phyloP scores from a whole-genome alignment of 1,284 basidiomycete genomes.

The Trichosporon sp. region DNA sequence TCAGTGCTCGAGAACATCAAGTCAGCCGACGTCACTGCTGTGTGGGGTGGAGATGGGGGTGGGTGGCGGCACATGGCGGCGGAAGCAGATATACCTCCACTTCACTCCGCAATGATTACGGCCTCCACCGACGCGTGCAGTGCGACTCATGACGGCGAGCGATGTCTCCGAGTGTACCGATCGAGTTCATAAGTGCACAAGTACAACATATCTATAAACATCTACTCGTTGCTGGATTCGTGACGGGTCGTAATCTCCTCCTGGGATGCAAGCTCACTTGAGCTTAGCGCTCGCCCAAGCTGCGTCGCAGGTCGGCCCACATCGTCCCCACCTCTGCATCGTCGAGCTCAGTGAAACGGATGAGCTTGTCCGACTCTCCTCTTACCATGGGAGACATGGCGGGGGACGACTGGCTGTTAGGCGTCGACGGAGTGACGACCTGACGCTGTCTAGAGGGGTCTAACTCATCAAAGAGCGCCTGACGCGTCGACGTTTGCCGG shows the following conservation, averaged over 20 bases:
- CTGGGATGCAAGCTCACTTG: background rate
- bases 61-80: background rate
- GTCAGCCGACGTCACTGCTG: background rate
- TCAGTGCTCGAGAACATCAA: background rate
- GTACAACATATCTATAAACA: slow-evolving; percentile 10
- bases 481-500: slow-evolving; percentile 37
- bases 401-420: background rate
- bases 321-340: slow-evolving; percentile 25
- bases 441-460: slow-evolving; percentile 20
- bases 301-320: slow-evolving; percentile 32
- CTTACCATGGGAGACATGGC: background rate
- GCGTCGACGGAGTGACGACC: slow-evolving; percentile 7
- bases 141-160: background rate
- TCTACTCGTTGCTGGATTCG: slow-evolving; percentile 3
- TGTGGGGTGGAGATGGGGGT: slow-evolving; percentile 12
- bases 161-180: background rate
- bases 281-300: slow-evolving; percentile 29
- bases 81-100: slow-evolving; percentile 15
- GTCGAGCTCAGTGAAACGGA: slow-evolving; percentile 33
- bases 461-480: slow-evolving; percentile 34
- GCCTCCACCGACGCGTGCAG: slow-evolving; percentile 3
- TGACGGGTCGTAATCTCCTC: background rate
- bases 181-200: slow-evolving; percentile 12
- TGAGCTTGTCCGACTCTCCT: slow-evolving; percentile 21
- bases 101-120: background rate